Evolutionary conservation across 2,329 filamentous ascomycete species (phyloP), one percentile per base, ranked within the genome.

Genomic region (Pyrenophora tritici-repentis): DNA sequence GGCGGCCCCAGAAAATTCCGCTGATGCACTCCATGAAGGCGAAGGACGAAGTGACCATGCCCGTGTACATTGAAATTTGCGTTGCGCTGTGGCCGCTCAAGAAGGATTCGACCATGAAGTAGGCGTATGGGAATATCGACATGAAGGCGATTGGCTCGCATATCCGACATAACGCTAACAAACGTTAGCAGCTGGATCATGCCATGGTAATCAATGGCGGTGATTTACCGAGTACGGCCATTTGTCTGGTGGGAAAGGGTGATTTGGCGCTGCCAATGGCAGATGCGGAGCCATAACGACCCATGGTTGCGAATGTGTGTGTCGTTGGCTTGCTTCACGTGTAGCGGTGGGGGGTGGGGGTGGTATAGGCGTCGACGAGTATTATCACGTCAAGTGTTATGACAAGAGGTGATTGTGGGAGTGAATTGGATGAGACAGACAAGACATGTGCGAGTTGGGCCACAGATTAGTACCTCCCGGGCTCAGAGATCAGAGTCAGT

Each of bases 61-160:
- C 93, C 20, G 91, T 91, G 73, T 96, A 97, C 49, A 97, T 85
- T 12, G 92, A 90, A 62, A 97, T 95, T 70, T 89, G 86, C 65
- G 83, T 86, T 57, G 88, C 80, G 69, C 91, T 86, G 39, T 90
- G 81, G 56, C 91, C 90, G 70, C 96, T 87, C 67, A 89, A 81
- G 76, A 97, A 97, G 55, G 91, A 91, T 66, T 91, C 82, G 63
- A 97, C 88, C 94, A 99, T 97, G 79, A 89, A 93, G 79, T 96
- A 97, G 64, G 96, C 91, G 75, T 97, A 99, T 1, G 94, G 94
- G 72, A 99, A 97, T 64, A 97, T 97, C 46, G 92, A 97, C 91
- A 97, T 97, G 81, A 99, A 97, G 5, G 94, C 94, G 74, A 99
- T 97, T 44, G 94, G 94, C 73, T 99, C 94, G 80, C 91, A 97